Base-by-base conservation (phyloP, 2,329 filamentous ascomycete species). In the Arachnopeziza araneosa region DNA sequence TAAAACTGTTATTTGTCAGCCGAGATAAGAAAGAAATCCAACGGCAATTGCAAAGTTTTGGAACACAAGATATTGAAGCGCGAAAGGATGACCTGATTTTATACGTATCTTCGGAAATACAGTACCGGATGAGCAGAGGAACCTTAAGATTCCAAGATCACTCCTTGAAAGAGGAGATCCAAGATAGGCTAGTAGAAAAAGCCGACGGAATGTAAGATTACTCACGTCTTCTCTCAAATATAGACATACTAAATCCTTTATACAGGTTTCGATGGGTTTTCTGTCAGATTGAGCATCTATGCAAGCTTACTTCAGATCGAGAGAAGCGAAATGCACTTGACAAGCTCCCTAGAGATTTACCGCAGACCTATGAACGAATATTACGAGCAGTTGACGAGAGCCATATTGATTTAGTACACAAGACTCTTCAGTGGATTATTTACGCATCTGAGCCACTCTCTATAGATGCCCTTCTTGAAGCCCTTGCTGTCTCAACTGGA, bases 381-480 rank as follows among this genome's bases (percentile, higher is more conserved):
- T 36, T 61, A n/a, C n/a, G 51, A 19, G 58, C 63, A 26, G 60
- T 70, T 10, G 62, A 63, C 24, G 55, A 57, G 19, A 60, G 57
- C 17, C 52, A 55, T 30, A n/a, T 17, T 8, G 24, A 62, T 7
- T n/a, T 67, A 17, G 66, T 68, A 12, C 52, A 62, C n/a, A 58
- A 55, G n/a, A 48, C 58, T 3, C 55, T 67, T 9, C 51, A 57
- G 23, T 67, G 61, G 59, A 60, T 64, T 26, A 32, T 60, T 8
- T 52, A 26, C 50, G 53, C 57, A 8, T 8, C 14, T n/a, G 49
- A 36, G n/a, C 36, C 26, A 24, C 22, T 66, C 9, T 30, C 56
- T n/a, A 55, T 57, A 23, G 14, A 49, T n/a, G 54, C 32, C 6
- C 55, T 69, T n/a, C 54, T 55, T 2, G 60, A 68, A 61, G 67